Evolutionary conservation across 805 yeast species (phyloP), one percentile per base, ranked within the genome.

Genomic region (Myxozyma sirexii): DNA sequence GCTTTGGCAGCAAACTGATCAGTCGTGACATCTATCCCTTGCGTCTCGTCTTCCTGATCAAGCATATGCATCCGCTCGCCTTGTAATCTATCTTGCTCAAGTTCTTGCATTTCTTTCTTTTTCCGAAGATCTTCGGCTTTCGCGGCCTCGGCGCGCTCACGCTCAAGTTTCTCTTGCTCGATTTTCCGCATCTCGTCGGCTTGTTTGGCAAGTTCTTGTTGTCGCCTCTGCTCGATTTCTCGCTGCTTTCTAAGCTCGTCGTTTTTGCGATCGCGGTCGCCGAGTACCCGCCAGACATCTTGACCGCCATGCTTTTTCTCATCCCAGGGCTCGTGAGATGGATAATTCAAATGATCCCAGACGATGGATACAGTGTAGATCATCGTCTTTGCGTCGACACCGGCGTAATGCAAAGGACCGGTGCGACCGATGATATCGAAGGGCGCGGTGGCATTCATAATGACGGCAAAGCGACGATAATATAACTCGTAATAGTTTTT

Each of bases 391-490:
- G 37, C 57, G 38, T 56, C 62, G 8, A 33, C 27, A 6, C 63
- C 63, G 4, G 51, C 53, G 17, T 60, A 60, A 31, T 49, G 44
- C 27, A 60, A 27, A 23, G 39, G 58, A 17, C 39, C 48, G 3
- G 63, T 57, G 27, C 63, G 41, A 13, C 63, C 63, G 15, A 60
- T 46, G 49, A 57, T 50, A n/a, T 60, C 46, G 17, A 60, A 60
- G 17, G 63, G 63, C 8, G 63, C 63, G 17, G 63, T 60, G 2
- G 48, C 57, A 23, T 60, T 60, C 63, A 55, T 60, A 45, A 60
- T 17, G 17, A 52, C 53, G 12, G 35, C 57, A 49, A 41, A 60
- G 13, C 63, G 52, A 15, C 57, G 27, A 26, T 60, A 60, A 21
- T 33, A 51, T 10, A 60, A 41, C 37, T 57, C 63, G 6, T 39